Evolutionary conservation across 179 eudicot genomes (phyloP), one percentile per base, ranked within the genome.

Genomic region (Vitellaria paradoxa): DNA sequence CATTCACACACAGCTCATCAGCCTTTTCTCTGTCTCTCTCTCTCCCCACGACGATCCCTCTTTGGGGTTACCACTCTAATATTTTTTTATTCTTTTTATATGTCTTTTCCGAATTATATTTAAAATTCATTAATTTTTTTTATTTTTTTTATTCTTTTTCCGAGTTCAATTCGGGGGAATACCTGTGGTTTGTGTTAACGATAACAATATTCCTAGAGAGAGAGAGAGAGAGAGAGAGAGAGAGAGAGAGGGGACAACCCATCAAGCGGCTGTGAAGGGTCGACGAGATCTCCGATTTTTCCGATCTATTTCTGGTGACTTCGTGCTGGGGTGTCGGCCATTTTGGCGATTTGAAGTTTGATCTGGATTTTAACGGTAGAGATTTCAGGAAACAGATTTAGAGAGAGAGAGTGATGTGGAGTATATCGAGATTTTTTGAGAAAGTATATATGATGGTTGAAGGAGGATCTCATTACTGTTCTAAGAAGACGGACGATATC

Each of bases 401-500:
- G 75, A 52, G 65, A 77, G 60, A 57, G 61, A 70, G n/a, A 76
- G 65, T 68, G 57, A 80, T 86, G 84, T 63, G 68, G 70, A 67
- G 65, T 50, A 5, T 70, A 61, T 68, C 79, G 13, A 77, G 83
- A 73, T 46, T 80, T 57, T 67, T 77, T 72, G 94, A 86, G 79
- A 91, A 84, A 81, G 76, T 91, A 81, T 70, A 84, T 83, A 63
- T 77, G 79, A 86, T 91, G 88, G 91, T 83, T 2, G 95, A 90
- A 90, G 93, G 94, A 77, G 98, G 98, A 68, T 92, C 90, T 37
- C 91, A 82, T 77, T 92, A 93, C 86, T 93, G 98, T 72, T 90
- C 97, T 4, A 93, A 92, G 81, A 93, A 93, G 77, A 81, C 93
- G 9, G 98, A 93, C 88, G 90, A 79, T 86, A 76, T 89, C 15